These are phyloP conservation scores for Populus nigra DNA, from an alignment of 345 rosid species.

Conservation along the genomic window DNA sequence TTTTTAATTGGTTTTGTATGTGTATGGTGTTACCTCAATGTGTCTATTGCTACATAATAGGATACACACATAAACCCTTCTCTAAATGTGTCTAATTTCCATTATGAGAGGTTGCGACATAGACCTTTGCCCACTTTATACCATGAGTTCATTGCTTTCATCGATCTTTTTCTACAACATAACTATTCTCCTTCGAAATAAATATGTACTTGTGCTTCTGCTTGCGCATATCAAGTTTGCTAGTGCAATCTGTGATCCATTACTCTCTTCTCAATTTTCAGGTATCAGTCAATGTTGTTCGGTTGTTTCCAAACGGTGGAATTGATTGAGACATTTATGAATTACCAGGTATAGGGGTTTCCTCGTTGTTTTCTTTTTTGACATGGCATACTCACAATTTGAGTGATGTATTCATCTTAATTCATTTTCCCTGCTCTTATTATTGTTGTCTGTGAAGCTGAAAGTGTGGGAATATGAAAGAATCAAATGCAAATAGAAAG, in stretches of 20 bases:
- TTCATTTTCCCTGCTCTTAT: neutral
- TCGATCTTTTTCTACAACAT: neutral
- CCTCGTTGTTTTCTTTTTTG: neutral
- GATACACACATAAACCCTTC: no score
- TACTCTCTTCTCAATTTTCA: conserved; percentile 23
- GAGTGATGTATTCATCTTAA: neutral
- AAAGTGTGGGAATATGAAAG: no score
- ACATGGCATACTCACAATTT: neutral
- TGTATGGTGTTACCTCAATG: neutral
- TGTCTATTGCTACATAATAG: no score
- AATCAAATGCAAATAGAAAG: no score
- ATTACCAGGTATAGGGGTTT: conserved; percentile 72
- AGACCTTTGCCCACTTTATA: neutral
- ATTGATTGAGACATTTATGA: conserved; percentile 96
- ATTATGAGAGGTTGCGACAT: neutral
- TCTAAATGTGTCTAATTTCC: neutral
- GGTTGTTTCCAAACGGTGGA: conserved; percentile 94
- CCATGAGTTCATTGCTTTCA: neutral
- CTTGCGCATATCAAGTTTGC: neutral
- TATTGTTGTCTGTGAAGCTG: neutral
- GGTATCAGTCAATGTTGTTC: conserved; percentile 94
- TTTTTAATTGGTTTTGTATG: neutral
- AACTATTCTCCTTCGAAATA: neutral
- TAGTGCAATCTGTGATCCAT: neutral
- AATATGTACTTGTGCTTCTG: neutral